Evolutionary conservation across 805 yeast genomes (phyloP).

Genomic region (Vanderwaltozyma tropicalis): DNA sequence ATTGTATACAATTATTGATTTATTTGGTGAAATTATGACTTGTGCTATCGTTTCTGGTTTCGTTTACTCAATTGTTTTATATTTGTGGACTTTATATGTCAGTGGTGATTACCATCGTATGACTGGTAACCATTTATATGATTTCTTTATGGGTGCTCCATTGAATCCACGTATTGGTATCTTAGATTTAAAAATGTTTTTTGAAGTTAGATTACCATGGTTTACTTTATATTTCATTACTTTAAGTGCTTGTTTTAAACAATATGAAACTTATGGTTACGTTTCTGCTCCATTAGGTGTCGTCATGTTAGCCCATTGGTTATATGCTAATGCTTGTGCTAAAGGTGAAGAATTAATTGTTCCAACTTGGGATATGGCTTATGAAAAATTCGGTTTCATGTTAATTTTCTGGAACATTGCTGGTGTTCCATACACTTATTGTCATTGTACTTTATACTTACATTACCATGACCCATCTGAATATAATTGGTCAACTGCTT

Average conservation of each 20-base stretch:
- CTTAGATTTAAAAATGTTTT: conserved; percentile 91
- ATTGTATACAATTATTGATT: conserved; percentile 63
- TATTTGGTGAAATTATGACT: conserved; percentile 87
- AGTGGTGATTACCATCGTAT: conserved; percentile 75
- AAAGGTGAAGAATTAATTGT: conserved; percentile 97
- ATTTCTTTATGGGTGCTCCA: conserved; percentile 95
- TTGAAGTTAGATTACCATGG: conserved; percentile 97
- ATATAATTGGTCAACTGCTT: conserved; percentile 59
- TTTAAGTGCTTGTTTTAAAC: conserved; percentile 64
- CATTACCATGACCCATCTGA: conserved; percentile 76
- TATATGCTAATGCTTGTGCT: conserved; percentile 92
- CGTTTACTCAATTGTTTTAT: conserved; percentile 54
- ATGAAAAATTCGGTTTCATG: conserved; percentile 99
- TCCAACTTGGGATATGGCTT: conserved; percentile 99
- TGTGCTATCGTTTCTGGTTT: conserved; percentile 79
- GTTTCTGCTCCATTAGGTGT: conserved; percentile 67
- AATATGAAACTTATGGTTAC: conserved; percentile 70
- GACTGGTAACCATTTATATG: conserved; percentile 87
- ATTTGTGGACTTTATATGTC: conserved; percentile 52
- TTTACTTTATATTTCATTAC: conserved; percentile 73
- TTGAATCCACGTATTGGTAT: conserved; percentile 91
- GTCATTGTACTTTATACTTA: conserved; percentile 82
- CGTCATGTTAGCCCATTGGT: conserved; percentile 76
- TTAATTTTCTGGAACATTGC: conserved; percentile 97
- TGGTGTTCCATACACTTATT: conserved; percentile 96